These are phyloP conservation scores for Parachaetomium inaequale DNA, from an alignment of 495 filamentous ascomycete genomes.

Conservation along the genomic window DNA sequence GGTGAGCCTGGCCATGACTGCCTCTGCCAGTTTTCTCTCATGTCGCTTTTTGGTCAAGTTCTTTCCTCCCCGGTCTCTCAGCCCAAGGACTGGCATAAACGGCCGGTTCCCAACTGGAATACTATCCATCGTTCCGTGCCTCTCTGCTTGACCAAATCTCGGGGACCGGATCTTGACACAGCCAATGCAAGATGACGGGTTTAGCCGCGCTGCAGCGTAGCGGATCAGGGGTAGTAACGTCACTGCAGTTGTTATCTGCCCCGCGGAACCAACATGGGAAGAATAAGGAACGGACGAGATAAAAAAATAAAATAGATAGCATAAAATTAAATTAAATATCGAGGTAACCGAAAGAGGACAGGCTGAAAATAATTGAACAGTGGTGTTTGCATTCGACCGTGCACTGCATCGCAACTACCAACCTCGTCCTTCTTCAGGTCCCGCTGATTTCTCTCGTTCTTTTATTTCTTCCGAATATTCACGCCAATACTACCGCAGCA, in stretches of 20 bases:
- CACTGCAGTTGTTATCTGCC: not conserved
- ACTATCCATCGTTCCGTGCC: not conserved
- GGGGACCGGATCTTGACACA: not conserved
- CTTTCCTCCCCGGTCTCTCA: too few relatives aligned
- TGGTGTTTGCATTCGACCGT: not conserved
- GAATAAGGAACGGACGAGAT: not conserved
- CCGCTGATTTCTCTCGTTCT: not conserved
- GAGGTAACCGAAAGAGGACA: not conserved
- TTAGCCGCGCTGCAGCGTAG: not conserved
- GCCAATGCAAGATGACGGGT: not conserved
- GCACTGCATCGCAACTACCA: not conserved
- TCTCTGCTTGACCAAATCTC: too few relatives aligned
- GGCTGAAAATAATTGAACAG: not conserved
- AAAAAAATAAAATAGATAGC: not conserved
- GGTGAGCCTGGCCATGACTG: too few relatives aligned
- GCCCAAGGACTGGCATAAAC: not conserved
- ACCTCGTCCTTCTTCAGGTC: not conserved
- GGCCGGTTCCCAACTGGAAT: not conserved
- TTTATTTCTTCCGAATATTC: not conserved
- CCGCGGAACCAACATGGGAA: not conserved
- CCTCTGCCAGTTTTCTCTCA: too few relatives aligned
- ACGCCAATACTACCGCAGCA: not conserved
- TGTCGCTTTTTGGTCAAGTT: too few relatives aligned
- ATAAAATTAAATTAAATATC: not conserved
- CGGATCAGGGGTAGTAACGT: constrained; percentile 4